Evolutionary conservation across 176 grass and related monocot genomes (phyloP), one percentile per base, ranked within the genome.

Genomic region (Carex pumila): DNA sequence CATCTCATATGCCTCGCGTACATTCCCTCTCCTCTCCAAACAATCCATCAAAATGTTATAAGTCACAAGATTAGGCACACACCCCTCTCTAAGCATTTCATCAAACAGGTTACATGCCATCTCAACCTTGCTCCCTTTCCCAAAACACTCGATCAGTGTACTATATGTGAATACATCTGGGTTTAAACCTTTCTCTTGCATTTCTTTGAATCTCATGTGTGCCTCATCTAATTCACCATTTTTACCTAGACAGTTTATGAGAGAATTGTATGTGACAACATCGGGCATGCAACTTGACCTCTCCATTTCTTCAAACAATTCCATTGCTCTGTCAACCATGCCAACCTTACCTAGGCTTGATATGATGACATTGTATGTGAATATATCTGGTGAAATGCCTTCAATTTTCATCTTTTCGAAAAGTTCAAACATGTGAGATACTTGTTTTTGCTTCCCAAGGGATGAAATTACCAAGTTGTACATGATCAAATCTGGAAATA

Each of bases 41-140:
- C 96, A 94, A 85, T 95, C 96, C 79, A 99, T 88, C 85, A 99
- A 90, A 85, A 95, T 99, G 77, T 99, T 99, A 82, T 92, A 99
- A 39, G 96, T 95, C 53, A 99, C 89, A 82, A 99, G 90, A 89
- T 95, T 99, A 71, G 96, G 96, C 17, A 86, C 65, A 17, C 92
- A 93, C 43, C 89, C 91, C 67, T 92, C 80, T 61, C 43, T 82
- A 83, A 95, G 83, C 93, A 99, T 99, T 47, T 95, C 85, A 89
- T 93, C 91, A 77, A 99, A 99, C 66, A 99, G 88, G 71, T 73
- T 85, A 79, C 89, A 95, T 85, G 96, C 91, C 93, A 93, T 95
- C 84, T 95, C 88, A 90, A 95, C 81, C 85, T 95, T 95, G 65
- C 90, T 93, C 17, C 61, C 91, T 93, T 99, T 99, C 12, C 96